These are phyloP conservation scores for Penicillium coprophilum DNA, from an alignment of 495 filamentous ascomycete species.

Conservation along the genomic window DNA sequence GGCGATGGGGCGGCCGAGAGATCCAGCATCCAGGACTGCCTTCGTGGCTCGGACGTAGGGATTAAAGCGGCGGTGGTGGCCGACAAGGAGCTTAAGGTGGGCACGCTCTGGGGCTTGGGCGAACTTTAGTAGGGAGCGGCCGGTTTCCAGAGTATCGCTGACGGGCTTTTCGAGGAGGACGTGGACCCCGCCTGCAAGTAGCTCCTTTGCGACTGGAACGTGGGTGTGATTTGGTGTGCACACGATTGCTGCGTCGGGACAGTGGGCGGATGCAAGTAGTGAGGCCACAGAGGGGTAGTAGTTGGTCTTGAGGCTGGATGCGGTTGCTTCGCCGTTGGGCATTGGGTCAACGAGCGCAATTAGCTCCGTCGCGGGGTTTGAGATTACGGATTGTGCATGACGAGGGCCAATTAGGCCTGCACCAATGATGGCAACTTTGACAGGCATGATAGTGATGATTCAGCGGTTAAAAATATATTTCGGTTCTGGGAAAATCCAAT, in stretches of 20 bases:
- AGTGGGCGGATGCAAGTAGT: slow-evolving; percentile 39
- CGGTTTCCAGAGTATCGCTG: slow-evolving; percentile 45
- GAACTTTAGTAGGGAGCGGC: slow-evolving; percentile 31
- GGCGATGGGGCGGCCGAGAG: slow-evolving; percentile 50
- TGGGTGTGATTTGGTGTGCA: slow-evolving; percentile 62
- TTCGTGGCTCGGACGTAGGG: slow-evolving; percentile 54
- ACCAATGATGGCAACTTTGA: slow-evolving; percentile 53
- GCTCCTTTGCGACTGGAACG: slow-evolving; percentile 49
- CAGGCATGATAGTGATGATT: slow-evolving; percentile 19
- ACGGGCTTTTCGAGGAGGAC: slow-evolving; percentile 61
- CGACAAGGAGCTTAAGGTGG: slow-evolving; percentile 52
- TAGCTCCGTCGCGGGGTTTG: slow-evolving; percentile 47
- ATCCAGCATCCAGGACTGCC: slow-evolving; percentile 35
- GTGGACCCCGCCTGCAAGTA: slow-evolving; percentile 50
- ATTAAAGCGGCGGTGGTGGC: slow-evolving; percentile 63
- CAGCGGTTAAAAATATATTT: not conserved
- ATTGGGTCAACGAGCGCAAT: slow-evolving; percentile 53
- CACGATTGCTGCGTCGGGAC: slow-evolving; percentile 56
- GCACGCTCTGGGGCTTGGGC: slow-evolving; percentile 20
- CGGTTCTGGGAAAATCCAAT: not conserved
- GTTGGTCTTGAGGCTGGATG: slow-evolving; percentile 28
- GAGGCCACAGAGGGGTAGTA: slow-evolving; percentile 39
- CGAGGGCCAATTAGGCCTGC: slow-evolving; percentile 59
- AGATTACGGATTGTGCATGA: slow-evolving; percentile 51
- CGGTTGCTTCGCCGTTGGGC: slow-evolving; percentile 30